Evolutionary conservation across 2,329 filamentous ascomycete species (phyloP).

Genomic region (Penicillium sp.): DNA sequence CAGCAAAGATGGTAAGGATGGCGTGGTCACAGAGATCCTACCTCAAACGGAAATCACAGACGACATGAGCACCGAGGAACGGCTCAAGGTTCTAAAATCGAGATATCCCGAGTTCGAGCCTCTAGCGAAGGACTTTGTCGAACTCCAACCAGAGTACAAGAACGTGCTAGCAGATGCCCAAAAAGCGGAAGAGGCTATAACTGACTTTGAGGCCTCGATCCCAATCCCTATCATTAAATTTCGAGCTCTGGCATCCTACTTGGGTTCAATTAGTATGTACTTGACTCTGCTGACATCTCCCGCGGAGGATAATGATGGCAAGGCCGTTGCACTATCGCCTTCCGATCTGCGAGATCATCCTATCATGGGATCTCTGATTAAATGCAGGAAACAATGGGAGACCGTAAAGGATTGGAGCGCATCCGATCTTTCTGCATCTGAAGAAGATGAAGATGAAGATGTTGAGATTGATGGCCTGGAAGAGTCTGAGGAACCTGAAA

Average conservation of each 20-base stretch:
- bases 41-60: slow-evolving; percentile 78
- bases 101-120: slow-evolving; percentile 91
- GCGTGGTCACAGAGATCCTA: slow-evolving; percentile 79
- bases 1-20: slow-evolving; percentile 44
- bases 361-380: slow-evolving; percentile 79
- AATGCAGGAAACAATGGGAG: slow-evolving; percentile 77
- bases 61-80: slow-evolving; percentile 71
- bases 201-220: slow-evolving; percentile 36
- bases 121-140: slow-evolving; percentile 72
- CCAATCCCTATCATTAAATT: slow-evolving; percentile 68
- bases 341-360: slow-evolving; percentile 82
- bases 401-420: slow-evolving; percentile 64
- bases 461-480: slow-evolving; percentile 23
- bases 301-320: slow-evolving; percentile 55
- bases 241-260: slow-evolving; percentile 77
- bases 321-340: slow-evolving; percentile 63
- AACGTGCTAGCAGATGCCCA: slow-evolving; percentile 57
- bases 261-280: slow-evolving; percentile 86
- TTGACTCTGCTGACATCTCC: slow-evolving; percentile 89
- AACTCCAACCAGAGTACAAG: slow-evolving; percentile 61
- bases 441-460: slow-evolving; percentile 15
- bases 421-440: slow-evolving; percentile 36
- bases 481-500: slow-evolving; percentile 18
- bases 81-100: slow-evolving; percentile 68
- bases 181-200: slow-evolving; percentile 47